Percentiles rank a stretch among this genome's conserved stretches.
Evolutionary conservation across 768 basidiomycete genomes (phyloP).

Genomic region (Austroboletus eburneus): DNA sequence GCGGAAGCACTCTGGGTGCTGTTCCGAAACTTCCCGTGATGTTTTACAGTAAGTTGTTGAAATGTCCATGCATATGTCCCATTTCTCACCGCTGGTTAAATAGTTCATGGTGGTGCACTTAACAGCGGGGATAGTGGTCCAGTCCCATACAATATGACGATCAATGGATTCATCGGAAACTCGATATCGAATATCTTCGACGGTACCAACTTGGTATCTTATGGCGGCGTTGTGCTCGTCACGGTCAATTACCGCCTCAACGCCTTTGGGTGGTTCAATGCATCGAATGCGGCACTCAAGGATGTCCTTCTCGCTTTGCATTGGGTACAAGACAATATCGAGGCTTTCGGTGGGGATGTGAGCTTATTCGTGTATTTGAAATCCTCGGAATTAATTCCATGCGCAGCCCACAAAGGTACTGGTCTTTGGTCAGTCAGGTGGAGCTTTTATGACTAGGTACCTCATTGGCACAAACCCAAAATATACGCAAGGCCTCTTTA

Average conservation of each 20-base stretch:
- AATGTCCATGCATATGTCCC: background rate
- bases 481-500: slow-evolving; percentile 17
- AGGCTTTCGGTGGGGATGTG: slow-evolving; percentile 32
- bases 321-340: slow-evolving; percentile 33
- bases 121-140: slow-evolving; percentile 10
- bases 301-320: slow-evolving; percentile 29
- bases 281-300: slow-evolving; percentile 17
- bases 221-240: slow-evolving; percentile 10
- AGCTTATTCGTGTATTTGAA: background rate
- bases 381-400: background rate
- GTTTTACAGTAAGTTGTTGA: slow-evolving; percentile 9
- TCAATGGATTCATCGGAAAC: slow-evolving; percentile 3
- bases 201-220: slow-evolving; percentile 11
- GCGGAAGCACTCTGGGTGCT: background rate
- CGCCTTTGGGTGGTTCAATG: slow-evolving; percentile 13
- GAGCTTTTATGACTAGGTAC: slow-evolving; percentile 17
- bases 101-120: slow-evolving; percentile 12
- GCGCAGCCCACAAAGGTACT: slow-evolving; percentile 13
- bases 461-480: slow-evolving; percentile 13
- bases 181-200: slow-evolving; percentile 11
- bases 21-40: slow-evolving; percentile 10
- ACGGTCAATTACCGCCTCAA: slow-evolving; percentile 13
- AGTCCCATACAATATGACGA: slow-evolving; percentile 12
- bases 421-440: slow-evolving; percentile 20
- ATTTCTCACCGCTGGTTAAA: background rate